A percentile compares a stretch with the other conserved stretches of the same genome.
Conservation (phyloP, 257 asterid genomes). For the Phtheirospermum japonicum region DNA sequence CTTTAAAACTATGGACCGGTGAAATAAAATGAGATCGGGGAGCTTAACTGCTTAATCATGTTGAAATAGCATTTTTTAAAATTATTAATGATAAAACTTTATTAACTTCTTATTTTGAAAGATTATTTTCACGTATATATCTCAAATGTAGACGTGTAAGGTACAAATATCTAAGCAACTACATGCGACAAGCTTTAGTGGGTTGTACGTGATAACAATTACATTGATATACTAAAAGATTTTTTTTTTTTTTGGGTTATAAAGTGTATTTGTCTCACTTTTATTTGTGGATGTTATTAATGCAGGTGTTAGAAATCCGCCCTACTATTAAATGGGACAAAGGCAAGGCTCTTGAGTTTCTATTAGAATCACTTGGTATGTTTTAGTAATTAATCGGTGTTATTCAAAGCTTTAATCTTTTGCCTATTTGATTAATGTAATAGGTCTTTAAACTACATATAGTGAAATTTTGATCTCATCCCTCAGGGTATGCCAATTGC, state of each 20-base stretch:
- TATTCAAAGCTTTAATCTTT: neutral
- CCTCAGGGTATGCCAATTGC: constrained; percentile 66
- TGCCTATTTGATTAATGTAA: neutral
- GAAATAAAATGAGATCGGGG: too few species aligned
- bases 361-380: constrained; percentile 87
- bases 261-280: neutral
- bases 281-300: constrained; percentile 16
- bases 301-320: constrained; percentile 89
- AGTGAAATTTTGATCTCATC: neutral
- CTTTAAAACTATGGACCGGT: too few species aligned
- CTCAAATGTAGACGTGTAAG: neutral
- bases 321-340: constrained; percentile 97
- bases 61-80: too few species aligned
- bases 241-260: neutral
- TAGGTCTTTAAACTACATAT: too few species aligned
- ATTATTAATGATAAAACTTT: too few species aligned
- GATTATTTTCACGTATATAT: too few species aligned
- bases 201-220: constrained; percentile 19
- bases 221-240: neutral
- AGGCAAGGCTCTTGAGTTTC: constrained; percentile 95
- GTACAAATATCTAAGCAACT: neutral
- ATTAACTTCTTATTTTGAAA: too few species aligned
- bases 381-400: constrained; percentile 1
- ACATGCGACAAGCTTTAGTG: constrained; percentile 21
- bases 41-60: too few species aligned